Conservation (phyloP, 352 stramenopile genomes). For the Pythium dissimile region DNA sequence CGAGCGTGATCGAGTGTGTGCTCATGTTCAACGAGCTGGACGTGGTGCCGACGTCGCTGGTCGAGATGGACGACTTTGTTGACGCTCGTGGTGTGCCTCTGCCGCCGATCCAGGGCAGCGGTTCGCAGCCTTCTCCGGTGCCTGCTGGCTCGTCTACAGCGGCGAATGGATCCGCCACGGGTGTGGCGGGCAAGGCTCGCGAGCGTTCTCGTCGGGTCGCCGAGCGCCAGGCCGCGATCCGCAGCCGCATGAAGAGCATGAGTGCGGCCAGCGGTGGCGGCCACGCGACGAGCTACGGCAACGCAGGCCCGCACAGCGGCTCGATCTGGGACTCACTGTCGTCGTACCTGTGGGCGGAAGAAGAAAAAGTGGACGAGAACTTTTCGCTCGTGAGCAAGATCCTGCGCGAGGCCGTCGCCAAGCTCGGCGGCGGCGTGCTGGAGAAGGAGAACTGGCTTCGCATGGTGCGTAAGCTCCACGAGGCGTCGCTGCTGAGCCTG, state of each 20-base stretch:
- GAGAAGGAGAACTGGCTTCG: slow-evolving; percentile 87
- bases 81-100: slow-evolving; percentile 77
- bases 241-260: slow-evolving; percentile 80
- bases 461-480: slow-evolving; percentile 73
- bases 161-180: slow-evolving; percentile 23
- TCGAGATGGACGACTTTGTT: slow-evolving; percentile 89
- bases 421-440: slow-evolving; percentile 65
- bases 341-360: slow-evolving; percentile 80
- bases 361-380: slow-evolving; percentile 75
- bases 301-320: slow-evolving; percentile 25
- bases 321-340: slow-evolving; percentile 82
- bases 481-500: slow-evolving; percentile 55
- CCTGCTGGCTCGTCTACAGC: slow-evolving; percentile 4
- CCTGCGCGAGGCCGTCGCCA: slow-evolving; percentile 67
- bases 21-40: slow-evolving; percentile 89
- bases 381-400: slow-evolving; percentile 81
- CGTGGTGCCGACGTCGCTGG: slow-evolving; percentile 76
- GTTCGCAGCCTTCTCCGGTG: slow-evolving; percentile 11
- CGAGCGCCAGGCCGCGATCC: slow-evolving; percentile 77
- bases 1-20: slow-evolving; percentile 78
- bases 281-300: slow-evolving; percentile 22
- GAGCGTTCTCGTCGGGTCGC: slow-evolving; percentile 76
- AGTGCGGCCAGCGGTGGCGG: slow-evolving; percentile 44
- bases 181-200: slow-evolving; percentile 70
- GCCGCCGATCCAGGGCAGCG: slow-evolving; percentile 59